Percentiles rank a stretch among this genome's conserved stretches.
Evolutionary conservation across 345 rosid genomes (phyloP).

Genomic region (Eutrema heterophyllum): DNA sequence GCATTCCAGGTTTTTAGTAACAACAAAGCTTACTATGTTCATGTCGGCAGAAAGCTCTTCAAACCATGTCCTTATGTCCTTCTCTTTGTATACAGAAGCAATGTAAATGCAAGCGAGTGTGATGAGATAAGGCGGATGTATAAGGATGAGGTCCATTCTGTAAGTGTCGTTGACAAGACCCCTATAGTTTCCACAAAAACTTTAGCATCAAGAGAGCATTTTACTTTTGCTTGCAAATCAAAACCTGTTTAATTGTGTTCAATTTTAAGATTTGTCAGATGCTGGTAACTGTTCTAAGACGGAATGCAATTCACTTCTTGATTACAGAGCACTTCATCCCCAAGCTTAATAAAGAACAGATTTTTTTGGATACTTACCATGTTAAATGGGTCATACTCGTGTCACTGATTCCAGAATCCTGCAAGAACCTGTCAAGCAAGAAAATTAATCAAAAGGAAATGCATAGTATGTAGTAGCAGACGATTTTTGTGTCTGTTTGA

Average conservation of each 20-base stretch:
- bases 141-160: constrained; percentile 90
- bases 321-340: background rate
- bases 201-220: background rate
- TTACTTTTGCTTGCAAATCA: background rate
- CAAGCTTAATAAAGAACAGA: background rate
- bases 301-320: background rate
- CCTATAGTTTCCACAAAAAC: constrained; percentile 44
- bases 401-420: constrained; percentile 76
- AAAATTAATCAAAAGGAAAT: background rate
- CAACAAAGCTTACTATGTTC: constrained; percentile 59
- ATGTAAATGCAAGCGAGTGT: constrained; percentile 92
- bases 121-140: constrained; percentile 81
- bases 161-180: constrained; percentile 95
- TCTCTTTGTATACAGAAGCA: constrained; percentile 69
- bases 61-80: constrained; percentile 85
- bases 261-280: background rate
- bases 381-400: constrained; percentile 63
- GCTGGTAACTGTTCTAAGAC: background rate
- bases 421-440: constrained; percentile 58
- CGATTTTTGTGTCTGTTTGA: background rate
- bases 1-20: background rate
- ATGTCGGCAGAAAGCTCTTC: constrained; percentile 97
- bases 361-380: constrained; percentile 45
- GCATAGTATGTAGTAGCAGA: background rate
- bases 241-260: background rate